Evolutionary conservation across 2,329 filamentous ascomycete species (phyloP), one percentile per base, ranked within the genome.

Genomic region (Grosmannia serpens): DNA sequence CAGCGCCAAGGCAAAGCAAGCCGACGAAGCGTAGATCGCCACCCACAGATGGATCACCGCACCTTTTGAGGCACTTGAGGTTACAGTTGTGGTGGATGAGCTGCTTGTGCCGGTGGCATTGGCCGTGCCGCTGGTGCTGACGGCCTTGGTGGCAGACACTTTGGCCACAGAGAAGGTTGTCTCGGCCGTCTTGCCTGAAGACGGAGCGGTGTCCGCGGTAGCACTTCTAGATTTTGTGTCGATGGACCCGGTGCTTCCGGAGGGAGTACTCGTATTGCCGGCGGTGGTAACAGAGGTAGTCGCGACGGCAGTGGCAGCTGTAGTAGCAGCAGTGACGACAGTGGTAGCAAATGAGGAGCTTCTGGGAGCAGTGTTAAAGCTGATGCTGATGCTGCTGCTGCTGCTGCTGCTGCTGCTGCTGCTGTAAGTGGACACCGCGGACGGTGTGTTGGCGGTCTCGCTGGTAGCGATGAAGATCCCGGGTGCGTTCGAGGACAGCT

Each of bases 401-500:
- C 8, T 49, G 33, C 26, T 38, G 20, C 17, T 53, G 29, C 46
- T 22, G 47, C 24, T 47, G 20, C 24, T 9, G 11, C 46, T 52
- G 47, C 33, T 52, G 10, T 26, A 22, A 7, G 49, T 55, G 27
- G 31, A 17, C 20, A 22, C 3, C 10, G n/a, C 20, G 26, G 31
- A 2, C 15, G 11, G 24, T n/a, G 24, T 15, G 35, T 29, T 54
- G 24, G 10, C 10, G 2, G 47, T 35, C 54, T 53, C 26, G 52
- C 57, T 58, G 22, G 57, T 58, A 13, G 6, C 44, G 13, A 59
- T 55, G 33, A 62, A 62, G 52, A 63, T 54, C 38, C 56, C 62
- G 24, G 60, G 55, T 3, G 59, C 57, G 26, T 55, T 53, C 20
- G 50, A 53, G 24, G 29, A n/a, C 29, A n/a, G 20, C 29, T 33